Evolutionary conservation across 108 stramenopile species (phyloP).

Genomic region (Cyclotella cryptica): DNA sequence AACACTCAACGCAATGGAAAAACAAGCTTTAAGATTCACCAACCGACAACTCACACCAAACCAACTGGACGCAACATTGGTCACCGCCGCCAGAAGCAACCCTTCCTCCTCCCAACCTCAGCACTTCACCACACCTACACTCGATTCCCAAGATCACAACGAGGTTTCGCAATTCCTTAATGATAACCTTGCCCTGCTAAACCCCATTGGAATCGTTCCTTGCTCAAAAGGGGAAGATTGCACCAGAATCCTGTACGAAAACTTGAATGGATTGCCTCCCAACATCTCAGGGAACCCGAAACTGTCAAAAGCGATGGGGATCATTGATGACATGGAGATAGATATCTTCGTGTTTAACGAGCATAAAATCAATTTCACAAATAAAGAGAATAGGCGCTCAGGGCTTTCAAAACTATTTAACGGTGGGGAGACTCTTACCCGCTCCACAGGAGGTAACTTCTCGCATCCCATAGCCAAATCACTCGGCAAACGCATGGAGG

Average conservation of each 20-base stretch:
- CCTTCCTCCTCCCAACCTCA: too few species aligned
- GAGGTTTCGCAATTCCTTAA: too few species aligned
- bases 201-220: not conserved
- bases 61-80: too few species aligned
- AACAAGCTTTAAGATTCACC: too few species aligned
- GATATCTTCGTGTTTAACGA: slow-evolving; percentile 11
- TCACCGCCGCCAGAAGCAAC: too few species aligned
- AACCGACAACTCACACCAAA: too few species aligned
- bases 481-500: not conserved
- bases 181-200: not conserved
- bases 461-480: not conserved
- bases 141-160: too few species aligned
- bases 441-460: not conserved
- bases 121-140: too few species aligned
- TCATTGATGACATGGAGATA: slow-evolving; percentile 25
- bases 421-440: slow-evolving; percentile 16
- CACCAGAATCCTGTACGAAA: slow-evolving; percentile 15
- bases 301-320: slow-evolving; percentile 2
- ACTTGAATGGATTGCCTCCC: slow-evolving; percentile 9
- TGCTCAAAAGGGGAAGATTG: not conserved
- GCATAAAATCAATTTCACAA: slow-evolving; percentile 9
- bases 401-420: slow-evolving; percentile 18
- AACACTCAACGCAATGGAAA: too few species aligned
- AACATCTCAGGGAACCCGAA: slow-evolving; percentile 1
- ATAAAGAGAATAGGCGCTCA: slow-evolving; percentile 17